Base-by-base conservation (phyloP, 2,329 filamentous ascomycete genomes). In the Trichoderma polysporum region DNA sequence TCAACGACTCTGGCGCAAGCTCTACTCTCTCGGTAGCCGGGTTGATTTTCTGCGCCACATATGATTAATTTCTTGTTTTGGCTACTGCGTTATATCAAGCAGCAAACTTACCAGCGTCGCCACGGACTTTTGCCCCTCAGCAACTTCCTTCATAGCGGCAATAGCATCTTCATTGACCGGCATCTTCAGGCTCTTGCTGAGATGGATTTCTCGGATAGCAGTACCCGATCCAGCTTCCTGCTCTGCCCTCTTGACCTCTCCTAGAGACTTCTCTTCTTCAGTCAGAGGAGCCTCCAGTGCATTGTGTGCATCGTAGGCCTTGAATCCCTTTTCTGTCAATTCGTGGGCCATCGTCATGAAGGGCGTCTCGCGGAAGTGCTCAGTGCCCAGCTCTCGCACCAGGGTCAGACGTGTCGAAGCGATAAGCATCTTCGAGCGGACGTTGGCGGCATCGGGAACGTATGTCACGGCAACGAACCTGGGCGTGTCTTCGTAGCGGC, bases 341-440 rank as follows among this genome's bases (percentile, higher is more conserved):
- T 95, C 92, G 22, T 87, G 85, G 27, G 88, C 81, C 47, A 84
- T 86, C 1, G 91, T 94, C 12, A 85, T 87, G 75, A 94, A 93
- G 49, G 94, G 83, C 27, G 87, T 90, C 76, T 94, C 90, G 60
- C 89, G 82, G 79, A 95, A 94, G 73, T 92, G 85, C 76, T 95
- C 91, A 63, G 88, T 86, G 53, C 92, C 92, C 10, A 95, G 83
- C 79, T 94, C 91, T 49, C 91, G 86, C 58, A 90, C 86, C 1
- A 95, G 84, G 0, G 91, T 91, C 72, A 94, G 82, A 10, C 91
- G 86, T 31, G 92, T 94, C 27, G 88, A 87, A 6, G 92, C 91
- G 77, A 94, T 94, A 25, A 95, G 85, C 90, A 92, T 95, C 83
- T 95, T 95, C 76, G 93, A 90, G 45, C 92, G 88, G 66, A 95